These are phyloP conservation scores for Wickerhamiella azyma DNA, from an alignment of 805 yeast species.

Conservation along the genomic window DNA sequence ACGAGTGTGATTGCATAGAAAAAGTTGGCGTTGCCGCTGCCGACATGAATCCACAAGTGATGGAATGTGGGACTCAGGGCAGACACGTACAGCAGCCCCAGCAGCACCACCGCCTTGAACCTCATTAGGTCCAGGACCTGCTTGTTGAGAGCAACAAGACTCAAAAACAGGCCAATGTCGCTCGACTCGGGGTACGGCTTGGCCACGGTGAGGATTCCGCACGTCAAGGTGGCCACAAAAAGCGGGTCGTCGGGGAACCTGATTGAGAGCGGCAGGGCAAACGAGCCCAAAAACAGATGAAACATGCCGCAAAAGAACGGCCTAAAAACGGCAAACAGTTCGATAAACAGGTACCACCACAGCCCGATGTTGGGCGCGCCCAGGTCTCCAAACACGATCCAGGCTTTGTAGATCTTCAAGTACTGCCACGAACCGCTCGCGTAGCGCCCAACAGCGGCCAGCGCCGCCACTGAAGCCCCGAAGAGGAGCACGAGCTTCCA, in stretches of 20 bases:
- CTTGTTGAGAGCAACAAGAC: slow-evolving; percentile 37
- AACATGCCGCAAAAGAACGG: slow-evolving; percentile 74
- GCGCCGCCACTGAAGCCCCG: slow-evolving; percentile 10
- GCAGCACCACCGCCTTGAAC: slow-evolving; percentile 35
- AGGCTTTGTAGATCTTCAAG: slow-evolving; percentile 37
- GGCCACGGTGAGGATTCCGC: slow-evolving; percentile 48
- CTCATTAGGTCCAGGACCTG: slow-evolving; percentile 29
- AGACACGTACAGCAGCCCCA: slow-evolving; percentile 39
- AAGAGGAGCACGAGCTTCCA: slow-evolving; percentile 12
- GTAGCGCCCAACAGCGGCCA: slow-evolving; percentile 16
- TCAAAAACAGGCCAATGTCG: slow-evolving; percentile 48
- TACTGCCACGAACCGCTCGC: slow-evolving; percentile 9
- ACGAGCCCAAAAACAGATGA: slow-evolving; percentile 56
- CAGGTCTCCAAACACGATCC: slow-evolving; percentile 48
- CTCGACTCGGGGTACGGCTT: slow-evolving; percentile 79
- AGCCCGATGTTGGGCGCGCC: slow-evolving; percentile 75
- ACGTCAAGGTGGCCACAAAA: slow-evolving; percentile 36
- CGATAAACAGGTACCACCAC: slow-evolving; percentile 98
- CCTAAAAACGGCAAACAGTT: slow-evolving; percentile 80
- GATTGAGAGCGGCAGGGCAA: slow-evolving; percentile 59
- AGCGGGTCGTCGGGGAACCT: slow-evolving; percentile 49
- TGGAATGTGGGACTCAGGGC: slow-evolving; percentile 78
- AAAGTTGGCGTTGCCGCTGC: slow-evolving; percentile 92
- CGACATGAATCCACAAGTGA: slow-evolving; percentile 85
- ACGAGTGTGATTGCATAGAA: slow-evolving; percentile 87